These are phyloP conservation scores for Malassezia vespertilionis DNA, from an alignment of 1,284 basidiomycete genomes.

Conservation along the genomic window DNA sequence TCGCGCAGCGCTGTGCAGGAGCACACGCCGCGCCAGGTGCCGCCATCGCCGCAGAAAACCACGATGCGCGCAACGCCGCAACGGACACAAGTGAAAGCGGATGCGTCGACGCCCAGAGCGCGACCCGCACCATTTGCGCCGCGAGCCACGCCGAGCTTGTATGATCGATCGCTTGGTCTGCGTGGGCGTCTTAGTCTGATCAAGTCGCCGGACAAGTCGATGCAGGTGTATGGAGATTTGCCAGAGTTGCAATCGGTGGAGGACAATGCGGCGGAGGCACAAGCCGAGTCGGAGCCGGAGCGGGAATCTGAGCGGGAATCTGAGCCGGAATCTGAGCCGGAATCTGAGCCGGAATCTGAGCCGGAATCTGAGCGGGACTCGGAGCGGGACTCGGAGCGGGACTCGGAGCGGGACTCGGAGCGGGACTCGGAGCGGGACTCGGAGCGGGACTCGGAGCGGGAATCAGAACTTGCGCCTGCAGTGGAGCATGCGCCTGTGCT, in stretches of 20 bases:
- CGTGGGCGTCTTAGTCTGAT: slow-evolving; percentile 6
- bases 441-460: background rate
- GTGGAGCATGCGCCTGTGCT: background rate
- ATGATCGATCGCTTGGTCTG: slow-evolving; percentile 13
- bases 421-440: background rate
- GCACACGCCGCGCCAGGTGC: background rate
- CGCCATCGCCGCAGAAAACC: background rate
- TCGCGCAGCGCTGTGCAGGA: background rate
- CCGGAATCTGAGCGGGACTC: too few species aligned
- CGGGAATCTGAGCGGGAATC: too few species aligned
- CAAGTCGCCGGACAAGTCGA: slow-evolving; percentile 6
- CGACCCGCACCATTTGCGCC: background rate
- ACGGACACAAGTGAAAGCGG: background rate
- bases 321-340: background rate
- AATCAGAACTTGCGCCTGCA: background rate
- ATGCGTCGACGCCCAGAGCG: background rate
- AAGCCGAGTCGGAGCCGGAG: too few species aligned
- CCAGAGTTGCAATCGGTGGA: too few species aligned
- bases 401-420: too few species aligned
- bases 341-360: background rate
- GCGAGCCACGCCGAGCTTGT: slow-evolving; percentile 9
- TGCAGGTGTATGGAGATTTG: background rate
- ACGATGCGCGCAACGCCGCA: background rate
- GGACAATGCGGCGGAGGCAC: too few species aligned
- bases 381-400: too few species aligned